Conservation (phyloP, 1,284 basidiomycete genomes). For the Xerocomus amazonicus region DNA sequence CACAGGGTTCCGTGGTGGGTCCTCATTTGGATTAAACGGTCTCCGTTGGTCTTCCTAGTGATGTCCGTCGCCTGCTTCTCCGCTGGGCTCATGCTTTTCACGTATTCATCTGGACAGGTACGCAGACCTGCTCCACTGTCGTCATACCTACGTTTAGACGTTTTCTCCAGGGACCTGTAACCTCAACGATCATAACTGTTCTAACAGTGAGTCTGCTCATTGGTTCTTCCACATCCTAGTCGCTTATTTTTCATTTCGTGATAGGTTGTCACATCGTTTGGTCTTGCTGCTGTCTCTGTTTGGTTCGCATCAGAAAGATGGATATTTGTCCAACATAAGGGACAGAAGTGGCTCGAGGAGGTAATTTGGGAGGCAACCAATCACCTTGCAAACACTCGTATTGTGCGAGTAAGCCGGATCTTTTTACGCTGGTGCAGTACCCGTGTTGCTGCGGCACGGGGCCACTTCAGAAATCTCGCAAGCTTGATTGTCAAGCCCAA, state of each 20-base stretch:
- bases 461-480: conserved; percentile 22
- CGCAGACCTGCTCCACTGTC: conserved; percentile 22
- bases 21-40: conserved; percentile 57
- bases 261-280: conserved; percentile 60
- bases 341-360: conserved; percentile 73
- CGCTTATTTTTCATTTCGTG: conserved; percentile 9
- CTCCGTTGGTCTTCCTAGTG: conserved; percentile 53
- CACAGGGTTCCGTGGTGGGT: conserved; percentile 53
- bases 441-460: conserved; percentile 23
- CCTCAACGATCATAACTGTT: conserved; percentile 68
- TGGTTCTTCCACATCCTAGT: not conserved
- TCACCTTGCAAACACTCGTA: conserved; percentile 40
- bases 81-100: conserved; percentile 51
- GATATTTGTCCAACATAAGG: conserved; percentile 65
- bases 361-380: conserved; percentile 51
- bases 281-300: conserved; percentile 66
- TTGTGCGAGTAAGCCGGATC: conserved; percentile 29
- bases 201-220: conserved; percentile 49
- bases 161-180: conserved; percentile 47
- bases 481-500: conserved; percentile 31
- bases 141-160: conserved; percentile 14
- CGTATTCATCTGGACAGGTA: conserved; percentile 49
- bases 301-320: conserved; percentile 78
- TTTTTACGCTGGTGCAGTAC: conserved; percentile 25
- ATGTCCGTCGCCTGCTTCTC: conserved; percentile 58